Percentiles rank a stretch among this genome's conserved stretches.
These are phyloP conservation scores for Gossypium herbaceum DNA, from an alignment of 345 rosid genomes.

Conservation along the genomic window DNA sequence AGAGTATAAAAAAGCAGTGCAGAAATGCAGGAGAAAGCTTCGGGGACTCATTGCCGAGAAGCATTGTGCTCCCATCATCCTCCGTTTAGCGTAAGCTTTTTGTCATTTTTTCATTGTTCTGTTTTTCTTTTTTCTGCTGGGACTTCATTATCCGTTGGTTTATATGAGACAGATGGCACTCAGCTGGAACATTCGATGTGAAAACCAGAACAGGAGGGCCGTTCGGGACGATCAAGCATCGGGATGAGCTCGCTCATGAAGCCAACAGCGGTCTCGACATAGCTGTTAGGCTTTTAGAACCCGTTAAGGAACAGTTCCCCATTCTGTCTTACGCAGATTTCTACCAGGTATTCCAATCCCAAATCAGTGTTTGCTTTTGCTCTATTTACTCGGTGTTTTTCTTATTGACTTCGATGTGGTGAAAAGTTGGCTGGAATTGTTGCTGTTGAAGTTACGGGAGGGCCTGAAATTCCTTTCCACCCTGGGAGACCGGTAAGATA, in stretches of 20 bases:
- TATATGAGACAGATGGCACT: constrained; percentile 67
- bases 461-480: constrained; percentile 87
- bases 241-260: constrained; percentile 59
- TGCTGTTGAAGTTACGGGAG: constrained; percentile 81
- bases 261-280: constrained; percentile 94
- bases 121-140: too few relatives aligned
- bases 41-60: constrained; percentile 79
- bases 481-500: constrained; percentile 65
- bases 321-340: constrained; percentile 72
- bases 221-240: constrained; percentile 75
- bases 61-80: constrained; percentile 81
- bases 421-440: constrained; percentile 78
- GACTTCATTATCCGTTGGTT: neutral
- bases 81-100: constrained; percentile 65
- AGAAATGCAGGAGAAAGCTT: constrained; percentile 70
- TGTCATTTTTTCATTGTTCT: neutral
- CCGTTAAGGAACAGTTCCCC: constrained; percentile 66
- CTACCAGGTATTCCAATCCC: constrained; percentile 46
- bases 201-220: constrained; percentile 81
- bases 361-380: neutral
- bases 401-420: neutral
- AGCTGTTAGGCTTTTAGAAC: constrained; percentile 68
- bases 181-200: constrained; percentile 83
- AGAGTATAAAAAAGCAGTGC: constrained; percentile 61
- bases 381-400: neutral